Evolutionary conservation across 306 rosid species (phyloP), one percentile per base, ranked within the genome.

Genomic region (Carpinus fangiana): DNA sequence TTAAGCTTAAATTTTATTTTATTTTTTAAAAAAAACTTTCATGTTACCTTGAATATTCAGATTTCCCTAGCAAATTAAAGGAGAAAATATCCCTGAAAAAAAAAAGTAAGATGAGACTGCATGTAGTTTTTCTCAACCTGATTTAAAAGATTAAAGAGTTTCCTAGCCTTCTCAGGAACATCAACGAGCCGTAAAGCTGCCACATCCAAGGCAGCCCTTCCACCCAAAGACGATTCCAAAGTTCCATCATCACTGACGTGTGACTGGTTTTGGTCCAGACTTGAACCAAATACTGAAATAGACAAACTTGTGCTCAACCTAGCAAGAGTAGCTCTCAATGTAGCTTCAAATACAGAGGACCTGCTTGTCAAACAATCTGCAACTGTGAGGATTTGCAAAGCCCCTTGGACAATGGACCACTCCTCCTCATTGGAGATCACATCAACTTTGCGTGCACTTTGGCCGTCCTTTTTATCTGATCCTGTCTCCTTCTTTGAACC

Each of bases 391-490:
- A 96, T 96, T 84, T 96, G 99, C 82, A 96, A 83, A 65, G 99
- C 97, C 77, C 99, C 99, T 87, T 96, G 99, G 80, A 96, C 97
- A 4, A 96, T 93, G 59, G 99, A 96, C 99, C 99, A 96, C 80
- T 96, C 99, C 87, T 95, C 99, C 88, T 96, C 99, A 75, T 88
- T 96, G 62, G 98, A 93, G 78, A 79, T 78, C 60, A 59, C 88
- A 80, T 93, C 99, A 84, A 47, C 91, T 84, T 89, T 91, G 26
- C 97, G 89, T 36, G 88, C 82, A 79, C 75, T 83, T 79, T 88
- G 93, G 75, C 88, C 91, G 55, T 95, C 99, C 83, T 91, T 93
- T 83, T 85, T 96, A 38, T 96, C 99, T 54, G 55, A 56, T 18
- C 87, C 84, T 5, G 16, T 76, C 72, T 96, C 98, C 88, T 86